Conservation (phyloP, 2,329 filamentous ascomycete genomes). For the Microsporum ferrugineum region DNA sequence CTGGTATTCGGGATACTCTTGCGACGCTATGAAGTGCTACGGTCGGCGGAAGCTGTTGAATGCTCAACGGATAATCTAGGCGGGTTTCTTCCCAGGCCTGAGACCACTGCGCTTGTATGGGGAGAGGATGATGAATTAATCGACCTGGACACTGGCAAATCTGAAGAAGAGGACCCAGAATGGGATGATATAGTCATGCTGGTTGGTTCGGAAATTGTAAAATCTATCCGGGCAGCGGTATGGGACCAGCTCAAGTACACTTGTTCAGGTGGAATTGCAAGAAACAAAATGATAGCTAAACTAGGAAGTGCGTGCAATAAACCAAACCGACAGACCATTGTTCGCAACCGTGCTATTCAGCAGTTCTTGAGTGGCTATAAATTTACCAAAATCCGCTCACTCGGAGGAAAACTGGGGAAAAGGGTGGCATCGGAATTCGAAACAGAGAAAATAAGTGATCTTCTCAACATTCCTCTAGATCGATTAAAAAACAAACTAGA, state of each 20-base stretch:
- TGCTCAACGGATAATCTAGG: slow-evolving; percentile 50
- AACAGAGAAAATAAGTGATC: slow-evolving; percentile 65
- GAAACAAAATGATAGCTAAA: slow-evolving; percentile 93
- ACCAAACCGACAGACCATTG: slow-evolving; percentile 87
- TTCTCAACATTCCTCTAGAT: slow-evolving; percentile 60
- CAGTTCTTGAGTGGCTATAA: slow-evolving; percentile 76
- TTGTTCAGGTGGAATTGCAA: slow-evolving; percentile 77
- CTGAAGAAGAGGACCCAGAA: slow-evolving; percentile 71
- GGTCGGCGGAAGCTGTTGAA: slow-evolving; percentile 40
- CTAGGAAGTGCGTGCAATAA: slow-evolving; percentile 85
- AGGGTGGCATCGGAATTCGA: slow-evolving; percentile 70
- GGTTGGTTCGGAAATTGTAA: slow-evolving; percentile 79
- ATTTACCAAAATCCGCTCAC: slow-evolving; percentile 84
- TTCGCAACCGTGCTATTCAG: slow-evolving; percentile 70
- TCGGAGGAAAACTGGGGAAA: slow-evolving; percentile 91
- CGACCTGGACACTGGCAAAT: slow-evolving; percentile 59
- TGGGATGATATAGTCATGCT: slow-evolving; percentile 91
- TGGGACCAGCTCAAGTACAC: slow-evolving; percentile 68
- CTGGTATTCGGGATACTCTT: slow-evolving; percentile 68
- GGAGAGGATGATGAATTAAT: slow-evolving; percentile 62
- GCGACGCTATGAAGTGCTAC: slow-evolving; percentile 63
- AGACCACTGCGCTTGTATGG: slow-evolving; percentile 68
- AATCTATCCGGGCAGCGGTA: slow-evolving; percentile 58
- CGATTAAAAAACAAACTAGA: slow-evolving; percentile 67
- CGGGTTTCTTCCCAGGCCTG: slow-evolving; percentile 61